Conservation (phyloP, 345 rosid species). For the Tarenaya hassleriana region DNA sequence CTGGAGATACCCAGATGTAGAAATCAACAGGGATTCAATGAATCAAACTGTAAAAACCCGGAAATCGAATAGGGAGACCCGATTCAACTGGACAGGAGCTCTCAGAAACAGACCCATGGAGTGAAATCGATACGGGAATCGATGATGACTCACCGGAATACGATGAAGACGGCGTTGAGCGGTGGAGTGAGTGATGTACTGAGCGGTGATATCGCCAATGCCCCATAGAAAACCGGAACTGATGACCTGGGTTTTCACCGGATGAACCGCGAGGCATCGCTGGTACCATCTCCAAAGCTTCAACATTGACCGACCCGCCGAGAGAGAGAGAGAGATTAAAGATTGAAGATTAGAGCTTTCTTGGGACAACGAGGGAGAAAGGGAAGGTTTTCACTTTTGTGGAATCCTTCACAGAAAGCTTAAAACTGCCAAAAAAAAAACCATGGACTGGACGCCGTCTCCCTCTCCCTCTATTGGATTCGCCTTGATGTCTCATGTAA, state of each 20-base stretch:
- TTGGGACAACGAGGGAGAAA: too few species aligned
- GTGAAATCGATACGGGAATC: background rate
- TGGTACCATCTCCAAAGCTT: slow-evolving; percentile 91
- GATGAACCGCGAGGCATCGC: slow-evolving; percentile 54
- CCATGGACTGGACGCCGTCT: too few species aligned
- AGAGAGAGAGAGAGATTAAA: background rate
- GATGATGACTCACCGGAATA: slow-evolving; percentile 27
- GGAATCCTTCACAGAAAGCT: too few species aligned
- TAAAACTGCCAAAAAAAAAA: too few species aligned
- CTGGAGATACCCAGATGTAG: slow-evolving; percentile 4
- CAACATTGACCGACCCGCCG: slow-evolving; percentile 30
- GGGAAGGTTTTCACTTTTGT: too few species aligned
- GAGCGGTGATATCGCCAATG: slow-evolving; percentile 80
- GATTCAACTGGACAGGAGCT: background rate
- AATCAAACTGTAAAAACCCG: background rate
- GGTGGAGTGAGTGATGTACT: slow-evolving; percentile 75
- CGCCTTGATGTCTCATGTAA: too few species aligned
- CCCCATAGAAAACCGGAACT: slow-evolving; percentile 94
- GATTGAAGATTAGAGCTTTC: too few species aligned
- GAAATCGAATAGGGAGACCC: slow-evolving; percentile 9
- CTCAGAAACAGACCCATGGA: background rate
- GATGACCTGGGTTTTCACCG: slow-evolving; percentile 78
- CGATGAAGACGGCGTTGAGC: slow-evolving; percentile 39
- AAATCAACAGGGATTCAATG: background rate
- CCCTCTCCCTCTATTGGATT: too few species aligned